A percentile compares a stretch with the other conserved stretches of the same genome.
Conservation (phyloP, 2,329 filamentous ascomycete genomes). For the Thelonectria rubi region DNA sequence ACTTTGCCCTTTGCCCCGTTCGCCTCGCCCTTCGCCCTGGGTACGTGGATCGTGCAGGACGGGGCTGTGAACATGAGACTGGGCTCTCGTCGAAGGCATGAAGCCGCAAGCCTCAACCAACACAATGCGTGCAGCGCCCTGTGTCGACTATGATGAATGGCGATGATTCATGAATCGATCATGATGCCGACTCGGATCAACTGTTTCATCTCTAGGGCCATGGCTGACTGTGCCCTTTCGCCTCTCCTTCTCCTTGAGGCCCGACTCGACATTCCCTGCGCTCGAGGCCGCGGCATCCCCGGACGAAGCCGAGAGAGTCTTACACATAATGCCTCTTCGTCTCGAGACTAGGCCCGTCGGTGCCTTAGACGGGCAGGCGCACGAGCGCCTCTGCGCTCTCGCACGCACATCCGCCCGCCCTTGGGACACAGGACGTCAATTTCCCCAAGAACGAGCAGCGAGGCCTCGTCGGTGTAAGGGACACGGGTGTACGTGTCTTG, state of each 20-base stretch:
- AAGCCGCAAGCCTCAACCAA: conserved; percentile 14
- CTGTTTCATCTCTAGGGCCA: conserved; percentile 37
- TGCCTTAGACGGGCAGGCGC: conserved; percentile 28
- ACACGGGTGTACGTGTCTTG: conserved; percentile 35
- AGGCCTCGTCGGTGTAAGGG: conserved; percentile 24
- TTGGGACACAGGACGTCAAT: conserved; percentile 24
- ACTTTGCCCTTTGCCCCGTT: conserved; percentile 11
- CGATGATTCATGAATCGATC: conserved; percentile 11
- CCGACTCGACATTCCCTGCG: conserved; percentile 21
- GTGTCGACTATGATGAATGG: conserved; percentile 9
- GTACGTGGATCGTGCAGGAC: conserved; percentile 30
- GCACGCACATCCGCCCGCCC: conserved; percentile 23
- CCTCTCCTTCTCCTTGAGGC: conserved; percentile 1
- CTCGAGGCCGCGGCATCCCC: conserved; percentile 31
- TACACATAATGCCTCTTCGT: conserved; percentile 6
- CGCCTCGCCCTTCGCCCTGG: conserved; percentile 11
- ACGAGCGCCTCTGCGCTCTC: conserved; percentile 26
- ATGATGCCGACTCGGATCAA: conserved; percentile 23
- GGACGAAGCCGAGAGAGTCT: conserved; percentile 23
- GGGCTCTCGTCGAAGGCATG: conserved; percentile 12
- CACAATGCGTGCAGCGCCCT: conserved; percentile 24
- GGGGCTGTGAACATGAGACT: conserved; percentile 30
- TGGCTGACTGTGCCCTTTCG: conserved; percentile 10
- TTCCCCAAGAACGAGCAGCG: conserved; percentile 29
- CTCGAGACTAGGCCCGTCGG: conserved; percentile 23